These are phyloP conservation scores for Fusarium tuaranense DNA, from an alignment of 2,329 filamentous ascomycete species.

Conservation along the genomic window DNA sequence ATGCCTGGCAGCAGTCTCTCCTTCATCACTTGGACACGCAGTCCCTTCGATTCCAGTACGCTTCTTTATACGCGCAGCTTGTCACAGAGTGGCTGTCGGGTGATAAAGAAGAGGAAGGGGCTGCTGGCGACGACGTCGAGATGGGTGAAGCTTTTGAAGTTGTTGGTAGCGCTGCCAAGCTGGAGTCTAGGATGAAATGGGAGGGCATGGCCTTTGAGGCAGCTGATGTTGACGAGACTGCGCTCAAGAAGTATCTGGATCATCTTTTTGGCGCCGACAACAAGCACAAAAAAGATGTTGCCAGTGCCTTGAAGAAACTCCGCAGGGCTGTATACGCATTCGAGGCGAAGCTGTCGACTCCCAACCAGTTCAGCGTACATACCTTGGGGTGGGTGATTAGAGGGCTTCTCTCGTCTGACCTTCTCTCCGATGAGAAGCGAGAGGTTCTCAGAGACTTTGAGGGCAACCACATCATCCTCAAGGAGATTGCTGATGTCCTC, in stretches of 20 bases:
- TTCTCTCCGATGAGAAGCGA: conserved; percentile 57
- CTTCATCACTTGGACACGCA: conserved; percentile 54
- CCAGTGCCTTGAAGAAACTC: conserved; percentile 43
- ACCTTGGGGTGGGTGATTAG: conserved; percentile 55
- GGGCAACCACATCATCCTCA: conserved; percentile 54
- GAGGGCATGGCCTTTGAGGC: conserved; percentile 58
- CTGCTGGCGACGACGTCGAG: conserved; percentile 34
- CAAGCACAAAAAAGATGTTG: conserved; percentile 39
- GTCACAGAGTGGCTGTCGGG: conserved; percentile 61
- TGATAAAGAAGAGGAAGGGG: conserved; percentile 33
- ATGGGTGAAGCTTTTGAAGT: conserved; percentile 55
- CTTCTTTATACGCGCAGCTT: conserved; percentile 58
- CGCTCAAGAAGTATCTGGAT: conserved; percentile 55
- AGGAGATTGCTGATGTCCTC: conserved; percentile 64
- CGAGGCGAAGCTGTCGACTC: conserved; percentile 44
- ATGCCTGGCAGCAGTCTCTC: conserved; percentile 51
- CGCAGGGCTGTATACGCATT: conserved; percentile 46
- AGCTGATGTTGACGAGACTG: conserved; percentile 50
- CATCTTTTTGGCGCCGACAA: conserved; percentile 53
- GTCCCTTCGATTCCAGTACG: conserved; percentile 57
- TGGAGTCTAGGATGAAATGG: conserved; percentile 54
- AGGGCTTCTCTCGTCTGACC: conserved; percentile 57
- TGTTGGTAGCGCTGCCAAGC: conserved; percentile 54
- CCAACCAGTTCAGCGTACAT: conserved; percentile 50
- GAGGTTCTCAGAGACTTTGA: conserved; percentile 58